Conservation (phyloP, 345 rosid species). For the Populus deltoides region DNA sequence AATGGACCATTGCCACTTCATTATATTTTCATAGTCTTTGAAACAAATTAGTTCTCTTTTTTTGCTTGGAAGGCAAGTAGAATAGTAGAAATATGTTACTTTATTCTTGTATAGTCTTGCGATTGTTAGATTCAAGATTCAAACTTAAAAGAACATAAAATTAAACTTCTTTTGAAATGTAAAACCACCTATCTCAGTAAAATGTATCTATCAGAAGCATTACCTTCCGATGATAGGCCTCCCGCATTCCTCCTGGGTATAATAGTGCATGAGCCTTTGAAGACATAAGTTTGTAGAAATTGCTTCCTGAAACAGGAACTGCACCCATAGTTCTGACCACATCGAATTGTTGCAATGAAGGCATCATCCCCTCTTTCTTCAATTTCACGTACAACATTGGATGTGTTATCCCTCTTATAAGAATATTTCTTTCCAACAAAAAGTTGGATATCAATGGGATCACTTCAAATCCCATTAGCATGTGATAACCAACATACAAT, state of each 20-base stretch:
- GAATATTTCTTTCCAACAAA: constrained; percentile 49
- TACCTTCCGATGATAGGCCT: constrained; percentile 82
- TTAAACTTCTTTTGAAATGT: neutral
- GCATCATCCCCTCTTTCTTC: constrained; percentile 30
- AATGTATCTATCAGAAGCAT: neutral
- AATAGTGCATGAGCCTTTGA: constrained; percentile 61
- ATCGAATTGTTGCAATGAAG: constrained; percentile 38
- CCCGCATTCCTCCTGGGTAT: constrained; percentile 88
- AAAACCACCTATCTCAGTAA: neutral
- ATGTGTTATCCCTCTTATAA: constrained; percentile 67
- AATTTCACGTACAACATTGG: constrained; percentile 47
- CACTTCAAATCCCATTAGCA: constrained; percentile 62
- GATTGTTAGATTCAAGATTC: neutral
- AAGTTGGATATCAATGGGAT: constrained; percentile 40
- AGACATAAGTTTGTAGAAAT: constrained; percentile 55
- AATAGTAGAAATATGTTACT: neutral
- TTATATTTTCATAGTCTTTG: neutral
- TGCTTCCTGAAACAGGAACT: constrained; percentile 60
- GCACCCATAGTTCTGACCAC: constrained; percentile 53
- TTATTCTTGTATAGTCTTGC: neutral
- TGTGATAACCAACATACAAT: constrained; percentile 72
- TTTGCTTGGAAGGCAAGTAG: neutral
- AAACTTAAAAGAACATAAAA: neutral
- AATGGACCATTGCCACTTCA: neutral
- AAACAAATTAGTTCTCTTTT: neutral